Base-by-base conservation (phyloP, 148 eudicot genomes). In the Camellia japonica region DNA sequence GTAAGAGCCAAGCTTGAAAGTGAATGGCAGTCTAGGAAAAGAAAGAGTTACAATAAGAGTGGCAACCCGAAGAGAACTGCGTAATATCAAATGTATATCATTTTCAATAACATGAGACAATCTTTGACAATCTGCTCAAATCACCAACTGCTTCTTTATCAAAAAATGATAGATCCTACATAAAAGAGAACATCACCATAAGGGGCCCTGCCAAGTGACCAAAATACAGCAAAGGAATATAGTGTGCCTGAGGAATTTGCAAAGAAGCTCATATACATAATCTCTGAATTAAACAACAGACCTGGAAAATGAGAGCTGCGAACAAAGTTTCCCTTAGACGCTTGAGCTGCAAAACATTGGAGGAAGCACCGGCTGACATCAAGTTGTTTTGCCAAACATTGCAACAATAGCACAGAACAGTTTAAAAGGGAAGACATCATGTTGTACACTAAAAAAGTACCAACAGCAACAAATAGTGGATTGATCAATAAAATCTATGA, bases 51-150 rank as follows among this genome's bases (percentile, higher is more conserved):
- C 19, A 18, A 76, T 54, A 12, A 78, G 15, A 65, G 63, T 52
- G 66, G 47, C 52, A 77, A 87, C 91, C 87, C 85, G 89, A 15
- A 89, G 84, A 72, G 71, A 16, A 84, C 83, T 83, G 68, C 87
- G 89, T 55, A 85, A 71, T 56, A 89, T 89, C 79, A 89, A 61
- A 76, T 87, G 90, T 58, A 89, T 77, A 80, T 89, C 86, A 76
- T 73, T 85, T 78, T 87, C 89, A 77, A 89, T 78, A 60, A 87
- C 82, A 85, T 79, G 78, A 75, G 91, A 89, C 74, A 89, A 79
- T 74, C 83, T 82, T 78, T 89, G 91, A 71, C 91, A 87, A 76
- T 89, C 91, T 81, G 83, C 83, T 74, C 89, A 89, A 82, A 85
- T 81, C 64, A 66, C 91, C 91, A 75, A 87, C 90, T 68, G 90